A percentile compares a stretch with the other conserved stretches of the same genome.
phyloP scores from a whole-genome alignment of 2,329 filamentous ascomycete species.

The Colletotrichum orchidophilum region DNA sequence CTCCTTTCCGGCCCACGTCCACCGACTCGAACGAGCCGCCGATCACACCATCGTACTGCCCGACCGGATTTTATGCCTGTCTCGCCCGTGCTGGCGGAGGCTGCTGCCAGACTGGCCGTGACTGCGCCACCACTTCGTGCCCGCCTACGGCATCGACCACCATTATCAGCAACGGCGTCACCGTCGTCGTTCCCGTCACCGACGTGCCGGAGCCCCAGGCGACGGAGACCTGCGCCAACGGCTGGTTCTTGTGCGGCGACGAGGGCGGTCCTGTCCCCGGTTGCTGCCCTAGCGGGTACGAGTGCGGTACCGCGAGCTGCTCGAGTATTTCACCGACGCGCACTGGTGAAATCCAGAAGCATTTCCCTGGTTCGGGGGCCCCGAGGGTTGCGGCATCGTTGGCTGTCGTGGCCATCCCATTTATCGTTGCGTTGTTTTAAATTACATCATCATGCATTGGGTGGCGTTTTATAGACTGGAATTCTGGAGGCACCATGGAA shows the following conservation, averaged over 20 bases:
- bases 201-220: slow-evolving; percentile 54
- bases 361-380: slow-evolving; percentile 46
- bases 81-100: slow-evolving; percentile 82
- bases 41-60: slow-evolving; percentile 63
- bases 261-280: slow-evolving; percentile 72
- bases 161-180: slow-evolving; percentile 73
- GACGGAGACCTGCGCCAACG: slow-evolving; percentile 71
- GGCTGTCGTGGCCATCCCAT: background rate
- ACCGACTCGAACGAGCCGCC: slow-evolving; percentile 44
- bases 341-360: slow-evolving; percentile 67
- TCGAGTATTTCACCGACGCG: slow-evolving; percentile 62
- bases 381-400: background rate
- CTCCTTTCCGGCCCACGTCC: slow-evolving; percentile 59
- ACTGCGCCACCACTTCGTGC: slow-evolving; percentile 85
- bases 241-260: slow-evolving; percentile 79
- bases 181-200: slow-evolving; percentile 72
- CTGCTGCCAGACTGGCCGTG: slow-evolving; percentile 87
- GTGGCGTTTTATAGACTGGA: slow-evolving; percentile 13
- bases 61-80: slow-evolving; percentile 92
- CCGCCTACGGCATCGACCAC: slow-evolving; percentile 69
- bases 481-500: background rate
- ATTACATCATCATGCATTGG: slow-evolving; percentile 11
- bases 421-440: slow-evolving; percentile 12
- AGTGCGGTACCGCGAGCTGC: slow-evolving; percentile 78
- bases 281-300: slow-evolving; percentile 84